Evolutionary conservation across 768 basidiomycete genomes (phyloP).

Genomic region (Cytidiella melzeri): DNA sequence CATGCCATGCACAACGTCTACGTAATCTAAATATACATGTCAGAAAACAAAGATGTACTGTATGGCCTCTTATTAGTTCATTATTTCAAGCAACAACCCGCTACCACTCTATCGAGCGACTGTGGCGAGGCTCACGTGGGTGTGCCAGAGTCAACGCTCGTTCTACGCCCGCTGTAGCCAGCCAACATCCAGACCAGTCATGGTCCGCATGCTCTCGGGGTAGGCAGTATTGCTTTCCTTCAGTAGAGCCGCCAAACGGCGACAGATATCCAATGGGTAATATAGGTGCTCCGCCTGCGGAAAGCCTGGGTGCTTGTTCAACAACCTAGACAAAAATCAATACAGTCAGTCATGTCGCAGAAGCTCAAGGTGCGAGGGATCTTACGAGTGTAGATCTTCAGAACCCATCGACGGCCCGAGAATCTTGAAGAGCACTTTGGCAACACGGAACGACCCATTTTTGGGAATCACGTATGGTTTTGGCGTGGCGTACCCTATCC

Average conservation of each 20-base stretch:
- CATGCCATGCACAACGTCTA: too few species aligned
- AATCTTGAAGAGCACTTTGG: conserved; percentile 84
- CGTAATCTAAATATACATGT: too few species aligned
- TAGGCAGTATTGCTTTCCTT: conserved; percentile 75
- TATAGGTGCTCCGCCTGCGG: conserved; percentile 83
- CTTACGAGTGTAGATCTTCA: conserved; percentile 50
- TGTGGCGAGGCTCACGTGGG: background rate
- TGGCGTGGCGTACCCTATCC: conserved; percentile 63
- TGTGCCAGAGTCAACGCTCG: background rate
- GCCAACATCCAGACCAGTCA: conserved; percentile 80
- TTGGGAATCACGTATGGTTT: conserved; percentile 53
- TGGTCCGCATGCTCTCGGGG: conserved; percentile 65
- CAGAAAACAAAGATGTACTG: too few species aligned
- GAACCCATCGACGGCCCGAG: conserved; percentile 52
- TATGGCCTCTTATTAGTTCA: too few species aligned
- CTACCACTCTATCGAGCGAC: too few species aligned
- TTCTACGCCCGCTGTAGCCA: conserved; percentile 48
- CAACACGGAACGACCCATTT: conserved; percentile 55
- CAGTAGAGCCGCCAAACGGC: conserved; percentile 60
- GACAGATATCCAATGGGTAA: conserved; percentile 77
- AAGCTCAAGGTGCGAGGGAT: conserved; percentile 3
- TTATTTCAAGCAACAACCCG: too few species aligned
- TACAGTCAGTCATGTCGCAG: conserved; percentile 1
- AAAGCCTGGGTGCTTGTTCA: conserved; percentile 74
- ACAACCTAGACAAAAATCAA: conserved; percentile 32